Evolutionary conservation across 2,329 filamentous ascomycete genomes (phyloP).

Genomic region (Orbilia blumenaviensis): DNA sequence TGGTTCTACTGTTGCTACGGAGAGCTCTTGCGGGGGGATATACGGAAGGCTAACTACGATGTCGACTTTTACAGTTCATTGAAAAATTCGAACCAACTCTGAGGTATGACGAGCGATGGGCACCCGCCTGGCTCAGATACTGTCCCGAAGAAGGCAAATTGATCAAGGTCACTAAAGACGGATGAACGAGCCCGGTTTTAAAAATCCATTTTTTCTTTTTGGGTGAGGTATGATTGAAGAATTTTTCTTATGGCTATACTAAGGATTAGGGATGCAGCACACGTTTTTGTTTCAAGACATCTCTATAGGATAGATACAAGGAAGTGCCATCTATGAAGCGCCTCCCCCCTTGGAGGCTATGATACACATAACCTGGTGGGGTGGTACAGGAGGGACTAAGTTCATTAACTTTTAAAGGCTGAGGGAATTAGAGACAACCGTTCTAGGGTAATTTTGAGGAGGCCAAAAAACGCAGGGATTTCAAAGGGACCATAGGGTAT

Average conservation of each 20-base stretch:
- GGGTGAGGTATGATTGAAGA: background rate
- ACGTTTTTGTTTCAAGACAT: background rate
- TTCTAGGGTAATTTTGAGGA: background rate
- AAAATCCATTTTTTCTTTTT: background rate
- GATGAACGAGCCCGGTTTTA: background rate
- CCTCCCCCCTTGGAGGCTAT: background rate
- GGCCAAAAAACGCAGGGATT: background rate
- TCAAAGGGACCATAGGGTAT: background rate
- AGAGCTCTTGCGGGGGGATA: too few species aligned
- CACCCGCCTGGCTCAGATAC: slow-evolving; percentile 53
- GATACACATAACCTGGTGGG: background rate
- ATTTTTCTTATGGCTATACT: background rate
- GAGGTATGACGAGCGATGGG: slow-evolving; percentile 54
- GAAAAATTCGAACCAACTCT: slow-evolving; percentile 56
- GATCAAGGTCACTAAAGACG: slow-evolving; percentile 26
- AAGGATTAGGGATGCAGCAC: background rate
- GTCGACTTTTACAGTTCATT: slow-evolving; percentile 55
- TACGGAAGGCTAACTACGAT: too few species aligned
- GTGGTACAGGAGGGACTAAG: background rate
- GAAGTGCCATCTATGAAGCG: background rate
- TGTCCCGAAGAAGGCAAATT: slow-evolving; percentile 14
- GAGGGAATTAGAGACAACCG: too few species aligned
- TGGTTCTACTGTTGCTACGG: too few species aligned
- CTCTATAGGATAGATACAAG: background rate
- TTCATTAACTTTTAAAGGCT: background rate